Evolutionary conservation across 139 green algal species (phyloP), one percentile per base, ranked within the genome.

Genomic region (Deuterostichococcus epilithicus): DNA sequence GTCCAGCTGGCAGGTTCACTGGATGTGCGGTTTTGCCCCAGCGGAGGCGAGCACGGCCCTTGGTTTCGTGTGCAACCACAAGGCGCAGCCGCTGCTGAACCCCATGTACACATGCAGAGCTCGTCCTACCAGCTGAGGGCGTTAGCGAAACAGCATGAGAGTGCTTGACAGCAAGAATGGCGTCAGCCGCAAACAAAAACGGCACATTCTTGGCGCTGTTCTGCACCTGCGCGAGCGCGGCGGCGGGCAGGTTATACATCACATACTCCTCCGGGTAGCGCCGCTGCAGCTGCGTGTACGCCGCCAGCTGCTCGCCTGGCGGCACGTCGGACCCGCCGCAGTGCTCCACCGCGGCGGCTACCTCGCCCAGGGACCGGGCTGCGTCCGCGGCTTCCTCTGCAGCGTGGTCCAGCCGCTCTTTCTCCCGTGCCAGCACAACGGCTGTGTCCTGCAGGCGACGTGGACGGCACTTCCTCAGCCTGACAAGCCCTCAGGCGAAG

Each of bases 181-280:
- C n/a, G n/a, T n/a, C n/a, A n/a, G n/a, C n/a, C n/a, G n/a, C 13
- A n/a, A n/a, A 52, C 34, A 22, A 69, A 28, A 32, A 35, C 81
- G 68, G 5, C 79, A 76, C 32, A 13, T 8, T 52, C 8, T 52
- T 23, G 42, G 42, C 42, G 13, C 13, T 52, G 42, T 52, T 70
- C 77, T n/a, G 25, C 68, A 90, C 75, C 76, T 94, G 87, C 5
- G 86, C 84, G 30, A 96, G 74, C 28, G 92, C 94, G n/a, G 87
- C 75, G 1, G 85, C 85, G 13, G 83, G 71, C 15, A 98, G 68
- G 76, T 91, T 90, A 82, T 96, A 97, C 85, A 97, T 82, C 25
- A 87, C 78, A 74, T 94, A 98, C 83, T 98, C 91, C 79, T 94
- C 91, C 0, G 79, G 70, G 78, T 87, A 93, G 18, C 44, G 18